phyloP scores from a whole-genome alignment of 495 filamentous ascomycete genomes.

The Lepidopterella palustris region DNA sequence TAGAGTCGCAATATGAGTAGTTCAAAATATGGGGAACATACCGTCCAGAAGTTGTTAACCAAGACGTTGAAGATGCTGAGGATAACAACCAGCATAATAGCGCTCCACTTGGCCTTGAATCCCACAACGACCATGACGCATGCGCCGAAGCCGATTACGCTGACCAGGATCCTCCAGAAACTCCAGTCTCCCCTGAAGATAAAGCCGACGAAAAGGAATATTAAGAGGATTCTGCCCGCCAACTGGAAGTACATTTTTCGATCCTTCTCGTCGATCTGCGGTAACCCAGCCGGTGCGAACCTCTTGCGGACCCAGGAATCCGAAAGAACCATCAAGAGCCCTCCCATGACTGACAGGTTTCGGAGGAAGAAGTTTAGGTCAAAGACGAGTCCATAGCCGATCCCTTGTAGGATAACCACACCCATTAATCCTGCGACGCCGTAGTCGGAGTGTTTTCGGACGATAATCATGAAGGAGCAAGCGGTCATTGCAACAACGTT shows the following conservation, averaged over 20 bases:
- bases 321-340: constrained; percentile 93
- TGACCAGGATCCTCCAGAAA: constrained; percentile 75
- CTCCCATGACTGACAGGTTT: constrained; percentile 94
- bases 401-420: constrained; percentile 91
- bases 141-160: constrained; percentile 73
- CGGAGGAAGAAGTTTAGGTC: constrained; percentile 99
- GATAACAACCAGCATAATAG: constrained; percentile 86
- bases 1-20: background rate
- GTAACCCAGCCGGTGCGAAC: constrained; percentile 91
- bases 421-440: constrained; percentile 83
- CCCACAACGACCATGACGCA: constrained; percentile 99
- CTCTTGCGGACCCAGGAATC: constrained; percentile 97
- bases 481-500: constrained; percentile 85
- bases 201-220: constrained; percentile 95
- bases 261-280: constrained; percentile 94
- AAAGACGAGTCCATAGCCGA: constrained; percentile 97
- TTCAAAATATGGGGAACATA: constrained; percentile 45
- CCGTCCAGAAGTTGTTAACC: constrained; percentile 99
- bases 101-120: constrained; percentile 99
- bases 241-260: constrained; percentile 99
- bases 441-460: constrained; percentile 83
- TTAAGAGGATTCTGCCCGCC: constrained; percentile 88
- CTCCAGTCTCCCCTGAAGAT: constrained; percentile 93
- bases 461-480: constrained; percentile 80
- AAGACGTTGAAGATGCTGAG: constrained; percentile 92